Percentiles rank a stretch among this genome's conserved stretches.
phyloP scores from a whole-genome alignment of 139 green algal species.

The Penium margaritaceum region DNA sequence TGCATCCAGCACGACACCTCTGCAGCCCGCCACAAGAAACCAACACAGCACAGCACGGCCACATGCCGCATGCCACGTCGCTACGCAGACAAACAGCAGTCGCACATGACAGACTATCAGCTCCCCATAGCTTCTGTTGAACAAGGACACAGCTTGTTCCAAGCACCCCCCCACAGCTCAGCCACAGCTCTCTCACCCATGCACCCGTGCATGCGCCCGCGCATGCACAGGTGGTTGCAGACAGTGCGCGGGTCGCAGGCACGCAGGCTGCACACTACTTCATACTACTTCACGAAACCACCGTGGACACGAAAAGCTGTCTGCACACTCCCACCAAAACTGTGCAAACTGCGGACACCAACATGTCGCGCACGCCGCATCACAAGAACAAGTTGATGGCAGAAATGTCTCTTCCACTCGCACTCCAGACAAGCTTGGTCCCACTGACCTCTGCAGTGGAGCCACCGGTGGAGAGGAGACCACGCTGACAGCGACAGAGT shows the following conservation, averaged over 20 bases:
- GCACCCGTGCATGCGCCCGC: background rate
- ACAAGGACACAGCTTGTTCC: background rate
- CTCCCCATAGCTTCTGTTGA: background rate
- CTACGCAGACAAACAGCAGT: background rate
- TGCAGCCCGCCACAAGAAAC: background rate
- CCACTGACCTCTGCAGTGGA: too few relatives aligned
- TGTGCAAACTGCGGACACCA: too few relatives aligned
- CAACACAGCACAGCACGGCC: background rate
- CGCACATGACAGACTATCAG: background rate
- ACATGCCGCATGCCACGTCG: background rate
- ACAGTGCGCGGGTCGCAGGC: background rate
- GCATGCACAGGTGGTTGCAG: background rate
- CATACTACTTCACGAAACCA: background rate
- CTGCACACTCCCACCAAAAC: too few relatives aligned
- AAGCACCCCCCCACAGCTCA: too few relatives aligned
- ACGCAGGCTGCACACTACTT: background rate
- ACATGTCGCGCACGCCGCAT: too few relatives aligned
- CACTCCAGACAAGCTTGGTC: too few relatives aligned
- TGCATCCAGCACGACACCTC: conserved; percentile 38
- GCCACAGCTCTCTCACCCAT: background rate
- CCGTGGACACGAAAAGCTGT: too few relatives aligned
- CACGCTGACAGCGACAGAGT: background rate
- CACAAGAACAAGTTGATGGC: too few relatives aligned
- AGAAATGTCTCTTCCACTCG: too few relatives aligned
- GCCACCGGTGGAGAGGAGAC: background rate